Evolutionary conservation across 306 rosid species (phyloP).

Genomic region (Sicyos edulis): DNA sequence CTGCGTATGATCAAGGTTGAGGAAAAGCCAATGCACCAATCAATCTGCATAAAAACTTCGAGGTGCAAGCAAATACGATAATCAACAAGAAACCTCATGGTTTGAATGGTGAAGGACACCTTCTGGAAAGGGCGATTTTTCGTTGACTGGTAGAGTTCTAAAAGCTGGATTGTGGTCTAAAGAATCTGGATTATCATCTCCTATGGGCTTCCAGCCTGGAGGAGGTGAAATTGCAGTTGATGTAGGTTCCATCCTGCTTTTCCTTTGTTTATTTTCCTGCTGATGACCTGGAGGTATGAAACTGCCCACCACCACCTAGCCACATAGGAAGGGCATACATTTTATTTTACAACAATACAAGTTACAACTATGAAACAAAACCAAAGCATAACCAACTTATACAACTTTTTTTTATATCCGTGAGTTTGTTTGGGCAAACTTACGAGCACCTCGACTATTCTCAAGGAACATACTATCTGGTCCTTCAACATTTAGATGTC

Average conservation of each 20-base stretch:
- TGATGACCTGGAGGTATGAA: slow-evolving; percentile 14
- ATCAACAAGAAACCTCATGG: slow-evolving; percentile 19
- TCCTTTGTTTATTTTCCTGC: not conserved
- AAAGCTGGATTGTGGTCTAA: not conserved
- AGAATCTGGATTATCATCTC: slow-evolving; percentile 2
- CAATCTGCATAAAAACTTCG: not conserved
- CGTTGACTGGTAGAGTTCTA: not conserved
- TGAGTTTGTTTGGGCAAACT: too few species aligned
- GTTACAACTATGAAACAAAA: not conserved
- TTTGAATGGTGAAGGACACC: slow-evolving; percentile 8
- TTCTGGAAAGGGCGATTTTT: not conserved
- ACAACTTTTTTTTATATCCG: too few species aligned
- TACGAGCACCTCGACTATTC: too few species aligned
- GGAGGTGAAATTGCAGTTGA: not conserved
- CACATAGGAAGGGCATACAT: not conserved
- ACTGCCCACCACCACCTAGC: slow-evolving; percentile 20
- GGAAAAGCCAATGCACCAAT: slow-evolving; percentile 6
- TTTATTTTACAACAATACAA: not conserved
- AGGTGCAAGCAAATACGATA: not conserved
- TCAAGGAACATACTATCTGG: too few species aligned
- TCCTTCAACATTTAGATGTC: too few species aligned
- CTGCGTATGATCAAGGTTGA: not conserved
- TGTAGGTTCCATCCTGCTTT: slow-evolving; percentile 16
- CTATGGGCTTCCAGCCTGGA: not conserved
- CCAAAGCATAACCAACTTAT: not conserved